These are phyloP conservation scores for Pugionium cornutum DNA, from an alignment of 345 rosid species.

Conservation along the genomic window DNA sequence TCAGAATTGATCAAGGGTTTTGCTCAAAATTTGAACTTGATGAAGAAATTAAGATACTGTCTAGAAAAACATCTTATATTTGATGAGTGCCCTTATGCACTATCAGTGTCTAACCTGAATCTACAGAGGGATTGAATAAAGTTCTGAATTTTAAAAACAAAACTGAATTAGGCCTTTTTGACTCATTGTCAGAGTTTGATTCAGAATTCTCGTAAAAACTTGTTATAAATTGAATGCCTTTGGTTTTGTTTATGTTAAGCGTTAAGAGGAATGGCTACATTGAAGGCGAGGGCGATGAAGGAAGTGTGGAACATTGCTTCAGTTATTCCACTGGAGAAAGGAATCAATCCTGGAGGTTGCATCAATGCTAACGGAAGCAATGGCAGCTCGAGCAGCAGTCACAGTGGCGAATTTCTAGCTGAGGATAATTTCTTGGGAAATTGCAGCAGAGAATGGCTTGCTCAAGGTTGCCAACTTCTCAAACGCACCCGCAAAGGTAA, in stretches of 20 bases:
- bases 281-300: slow-evolving; percentile 78
- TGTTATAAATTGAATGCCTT: not conserved
- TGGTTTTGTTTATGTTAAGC: slow-evolving; percentile 45
- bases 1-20: not conserved
- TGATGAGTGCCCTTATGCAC: not conserved
- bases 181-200: not conserved
- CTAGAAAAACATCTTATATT: not conserved
- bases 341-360: slow-evolving; percentile 45
- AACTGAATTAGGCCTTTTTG: not conserved
- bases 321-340: slow-evolving; percentile 86
- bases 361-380: slow-evolving; percentile 47
- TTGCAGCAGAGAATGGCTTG: slow-evolving; percentile 81
- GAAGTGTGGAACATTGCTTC: slow-evolving; percentile 97
- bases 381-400: slow-evolving; percentile 74
- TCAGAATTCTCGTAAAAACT: too few species aligned
- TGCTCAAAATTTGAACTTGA: not conserved
- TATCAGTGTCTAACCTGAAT: not conserved
- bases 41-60: not conserved
- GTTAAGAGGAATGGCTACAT: slow-evolving; percentile 81
- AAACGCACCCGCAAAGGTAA: slow-evolving; percentile 95
- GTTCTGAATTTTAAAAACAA: not conserved
- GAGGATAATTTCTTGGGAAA: slow-evolving; percentile 88
- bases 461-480: slow-evolving; percentile 90
- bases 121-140: not conserved
- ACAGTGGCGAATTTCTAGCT: slow-evolving; percentile 78